Base-by-base conservation (phyloP, 1,284 basidiomycete species). In the Tylopilus sp. region DNA sequence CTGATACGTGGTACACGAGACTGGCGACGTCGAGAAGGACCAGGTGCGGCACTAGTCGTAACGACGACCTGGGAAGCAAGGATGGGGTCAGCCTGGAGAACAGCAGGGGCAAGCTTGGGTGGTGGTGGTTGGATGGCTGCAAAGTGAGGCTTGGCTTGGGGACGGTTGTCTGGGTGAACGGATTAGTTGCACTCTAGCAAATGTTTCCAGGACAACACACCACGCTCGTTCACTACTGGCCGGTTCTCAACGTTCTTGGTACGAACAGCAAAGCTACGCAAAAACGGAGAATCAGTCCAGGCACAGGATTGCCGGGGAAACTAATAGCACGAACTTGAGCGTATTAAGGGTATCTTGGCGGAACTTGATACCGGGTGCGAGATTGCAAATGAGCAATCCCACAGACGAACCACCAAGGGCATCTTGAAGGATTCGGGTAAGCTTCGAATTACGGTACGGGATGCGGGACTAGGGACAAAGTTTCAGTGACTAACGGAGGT, bases 331-430 rank as follows among this genome's bases (percentile, higher is more conserved):
- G 37, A 57, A 89, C 87, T 90, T 89, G 19, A 92, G 73, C 3
- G 90, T 92, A 63, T 92, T 91, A 26, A 91, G 71, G 3, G 88
- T 89, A 67, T 92, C 89, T 61, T 87, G 82, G 48, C 87, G 74
- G 57, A 90, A 91, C 63, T 82, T 89, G 19, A 71, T 71, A 1
- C 87, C 87, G 11, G 91, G 89, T 2, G 90, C 87, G 8, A 93
- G 70, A 59, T 91, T 92, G 65, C 89, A 91, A 28, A 93, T 89
- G 38, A 93, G 70, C 26, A 93, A 68, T 1, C 86, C 86, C 8
- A 87, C 74, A 0, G 87, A 86, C 1, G 75, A 74, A 6, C 90
- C 91, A 19, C 89, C 89, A 0, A 93, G 77, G 0, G 89, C 88
- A 54, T 91, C 87, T 82, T 90, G 87, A 2, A 93, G 74, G 43